Evolutionary conservation across 2,329 filamentous ascomycete species (phyloP).

Genomic region (Westerdykella sp.): DNA sequence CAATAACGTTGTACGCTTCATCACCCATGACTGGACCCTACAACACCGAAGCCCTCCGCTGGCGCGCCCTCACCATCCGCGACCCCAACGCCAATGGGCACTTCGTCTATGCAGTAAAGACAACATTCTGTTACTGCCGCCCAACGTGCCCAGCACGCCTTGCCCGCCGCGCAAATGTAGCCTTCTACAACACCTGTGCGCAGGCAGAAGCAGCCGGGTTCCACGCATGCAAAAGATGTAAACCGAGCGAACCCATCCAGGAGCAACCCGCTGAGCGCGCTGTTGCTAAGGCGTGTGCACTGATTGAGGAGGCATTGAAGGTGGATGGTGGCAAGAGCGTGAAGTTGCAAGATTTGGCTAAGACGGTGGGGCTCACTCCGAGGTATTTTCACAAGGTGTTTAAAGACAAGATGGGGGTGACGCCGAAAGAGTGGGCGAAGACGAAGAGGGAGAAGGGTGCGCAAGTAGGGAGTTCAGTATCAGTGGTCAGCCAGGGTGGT

Average conservation of each 20-base stretch:
- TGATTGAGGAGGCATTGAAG: slow-evolving; percentile 22
- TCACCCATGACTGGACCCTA: not conserved
- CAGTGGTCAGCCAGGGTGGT: too few relatives aligned
- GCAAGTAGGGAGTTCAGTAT: not conserved
- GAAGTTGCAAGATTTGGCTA: slow-evolving; percentile 46
- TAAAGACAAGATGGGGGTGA: slow-evolving; percentile 50
- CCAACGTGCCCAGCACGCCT: slow-evolving; percentile 57
- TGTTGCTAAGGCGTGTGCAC: slow-evolving; percentile 35
- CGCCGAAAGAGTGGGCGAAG: slow-evolving; percentile 43
- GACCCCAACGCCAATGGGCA: slow-evolving; percentile 39
- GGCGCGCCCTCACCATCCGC: slow-evolving; percentile 41
- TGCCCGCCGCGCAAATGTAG: slow-evolving; percentile 50
- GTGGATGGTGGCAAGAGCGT: slow-evolving; percentile 16
- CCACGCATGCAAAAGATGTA: slow-evolving; percentile 54
- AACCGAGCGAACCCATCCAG: slow-evolving; percentile 36
- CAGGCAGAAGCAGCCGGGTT: slow-evolving; percentile 48
- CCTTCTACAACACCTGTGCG: slow-evolving; percentile 46
- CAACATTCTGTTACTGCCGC: slow-evolving; percentile 55
- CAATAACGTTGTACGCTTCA: too few relatives aligned
- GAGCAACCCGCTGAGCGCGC: slow-evolving; percentile 42
- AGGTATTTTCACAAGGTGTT: slow-evolving; percentile 57
- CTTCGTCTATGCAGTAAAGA: slow-evolving; percentile 54
- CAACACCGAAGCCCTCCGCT: slow-evolving; percentile 27
- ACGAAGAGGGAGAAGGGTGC: slow-evolving; percentile 3
- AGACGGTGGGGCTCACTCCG: slow-evolving; percentile 48